Percentiles rank a stretch among this genome's conserved stretches.
Conservation (phyloP, 1,284 basidiomycete species). For the Flammula alnicola region DNA sequence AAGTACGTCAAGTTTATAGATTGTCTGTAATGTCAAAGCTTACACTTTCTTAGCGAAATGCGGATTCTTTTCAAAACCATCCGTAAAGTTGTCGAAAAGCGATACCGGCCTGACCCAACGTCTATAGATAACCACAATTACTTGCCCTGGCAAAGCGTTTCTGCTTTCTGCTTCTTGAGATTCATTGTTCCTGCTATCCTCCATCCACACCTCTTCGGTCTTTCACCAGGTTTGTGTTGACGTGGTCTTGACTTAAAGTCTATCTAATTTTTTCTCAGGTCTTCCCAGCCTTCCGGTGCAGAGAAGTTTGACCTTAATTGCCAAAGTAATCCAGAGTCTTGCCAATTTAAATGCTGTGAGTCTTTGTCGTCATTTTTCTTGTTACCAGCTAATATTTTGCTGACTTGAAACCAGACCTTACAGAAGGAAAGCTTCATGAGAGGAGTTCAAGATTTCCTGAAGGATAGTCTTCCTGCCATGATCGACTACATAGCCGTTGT, state of each 20-base stretch:
- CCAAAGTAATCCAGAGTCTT: constrained; percentile 80
- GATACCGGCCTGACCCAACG: constrained; percentile 50
- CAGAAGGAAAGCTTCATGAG: constrained; percentile 79
- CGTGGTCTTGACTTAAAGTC: neutral
- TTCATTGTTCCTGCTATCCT: constrained; percentile 85
- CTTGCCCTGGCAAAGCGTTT: constrained; percentile 79
- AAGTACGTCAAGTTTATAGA: constrained; percentile 53
- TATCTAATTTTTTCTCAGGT: constrained; percentile 45
- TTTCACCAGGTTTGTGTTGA: constrained; percentile 62
- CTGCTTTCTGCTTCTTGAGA: constrained; percentile 83
- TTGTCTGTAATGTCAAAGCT: constrained; percentile 17
- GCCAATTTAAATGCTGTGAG: constrained; percentile 77
- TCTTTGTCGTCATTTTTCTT: constrained; percentile 11
- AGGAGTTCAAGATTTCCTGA: constrained; percentile 68
- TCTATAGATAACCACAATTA: constrained; percentile 51
- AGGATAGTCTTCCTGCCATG: constrained; percentile 66
- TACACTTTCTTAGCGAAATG: constrained; percentile 63
- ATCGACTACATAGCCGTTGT: constrained; percentile 74
- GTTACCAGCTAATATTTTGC: constrained; percentile 3
- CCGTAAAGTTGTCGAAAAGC: constrained; percentile 69
- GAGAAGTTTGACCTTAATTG: constrained; percentile 76
- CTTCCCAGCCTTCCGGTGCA: constrained; percentile 67
- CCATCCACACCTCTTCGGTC: constrained; percentile 76
- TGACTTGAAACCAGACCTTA: constrained; percentile 44
- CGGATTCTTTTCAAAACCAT: constrained; percentile 74